Base-by-base conservation (phyloP, 148 eudicot genomes). In the Silene latifolia region DNA sequence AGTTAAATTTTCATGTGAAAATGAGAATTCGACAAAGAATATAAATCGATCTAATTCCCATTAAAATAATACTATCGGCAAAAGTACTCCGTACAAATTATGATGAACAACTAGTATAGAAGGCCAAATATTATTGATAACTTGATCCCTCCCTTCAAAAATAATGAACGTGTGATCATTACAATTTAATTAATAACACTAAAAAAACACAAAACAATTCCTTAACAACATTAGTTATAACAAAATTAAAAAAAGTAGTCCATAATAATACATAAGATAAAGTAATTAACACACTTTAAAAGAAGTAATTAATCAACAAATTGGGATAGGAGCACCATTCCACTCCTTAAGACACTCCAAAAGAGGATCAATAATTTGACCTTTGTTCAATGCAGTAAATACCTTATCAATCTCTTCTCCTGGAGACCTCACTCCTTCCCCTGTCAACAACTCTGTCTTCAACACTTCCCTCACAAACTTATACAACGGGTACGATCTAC, bases 261-360 rank as follows among this genome's bases (percentile, higher is more conserved):
- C 24, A 20, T 66, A 35, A 59, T n/a, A 5, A 39, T 66, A 66
- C 17, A 23, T 70, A 48, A 23, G 39, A 25, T 53, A 0, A 53
- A 20, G 71, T 20, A 48, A 48, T 48, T 48, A 35, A n/a, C 17
- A 47, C 27, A 46, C 13, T 19, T 14, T 1, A 47, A 23, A 47
- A 25, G 3, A 14, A 3, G 17, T 14, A 51, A 13, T 13, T 53
- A n/a, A 72, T 74, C 80, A 92, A 79, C 85, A 85, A 65, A 92
- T 87, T 8, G 97, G 97, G 63, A 89, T 79, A 80, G 97, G 97
- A 66, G 85, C 91, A 39, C 97, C 97, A 79, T 92, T 78, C 97
- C 97, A 92, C 24, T 77, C 88, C 88, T 87, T 77, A 9, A 92
- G 85, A 57, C 97, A 92, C 44, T 84, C 90, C 75, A 92, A 72